Conservation (phyloP, 1,284 basidiomycete genomes). For the Sanghuangporus baumii region DNA sequence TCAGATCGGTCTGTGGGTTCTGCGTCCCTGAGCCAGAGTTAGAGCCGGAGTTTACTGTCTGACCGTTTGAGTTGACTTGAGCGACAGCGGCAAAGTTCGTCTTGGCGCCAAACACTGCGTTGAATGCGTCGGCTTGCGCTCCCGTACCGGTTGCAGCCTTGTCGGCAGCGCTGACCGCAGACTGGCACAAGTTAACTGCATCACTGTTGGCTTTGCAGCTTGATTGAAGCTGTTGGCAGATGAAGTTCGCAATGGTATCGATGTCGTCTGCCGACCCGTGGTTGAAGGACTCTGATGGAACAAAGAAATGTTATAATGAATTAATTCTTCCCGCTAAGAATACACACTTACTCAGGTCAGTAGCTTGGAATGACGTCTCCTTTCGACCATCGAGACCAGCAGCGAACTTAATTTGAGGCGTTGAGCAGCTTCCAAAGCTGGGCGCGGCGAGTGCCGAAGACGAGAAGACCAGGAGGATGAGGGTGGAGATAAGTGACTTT, state of each 20-base stretch:
- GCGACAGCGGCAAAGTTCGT: slow-evolving; percentile 16
- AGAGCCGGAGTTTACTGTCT: slow-evolving; percentile 4
- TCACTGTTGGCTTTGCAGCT: slow-evolving; percentile 18
- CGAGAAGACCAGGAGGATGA: slow-evolving; percentile 27
- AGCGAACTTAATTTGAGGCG: slow-evolving; percentile 20
- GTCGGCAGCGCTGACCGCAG: slow-evolving; percentile 18
- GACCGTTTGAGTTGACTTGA: slow-evolving; percentile 7
- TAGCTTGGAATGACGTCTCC: slow-evolving; percentile 20
- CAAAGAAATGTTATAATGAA: not conserved
- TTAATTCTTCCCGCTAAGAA: not conserved
- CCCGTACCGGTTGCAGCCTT: slow-evolving; percentile 17
- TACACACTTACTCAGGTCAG: slow-evolving; percentile 17
- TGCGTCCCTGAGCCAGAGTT: not conserved
- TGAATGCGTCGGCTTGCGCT: slow-evolving; percentile 18
- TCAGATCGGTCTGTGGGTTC: slow-evolving; percentile 1
- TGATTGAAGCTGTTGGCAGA: slow-evolving; percentile 21
- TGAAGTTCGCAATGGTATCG: slow-evolving; percentile 19
- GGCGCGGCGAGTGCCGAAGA: slow-evolving; percentile 8
- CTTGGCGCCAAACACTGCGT: slow-evolving; percentile 12
- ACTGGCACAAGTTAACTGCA: slow-evolving; percentile 12
- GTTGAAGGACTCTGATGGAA: slow-evolving; percentile 11
- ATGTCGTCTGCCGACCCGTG: slow-evolving; percentile 21
- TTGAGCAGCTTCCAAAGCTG: slow-evolving; percentile 19
- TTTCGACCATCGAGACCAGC: slow-evolving; percentile 22
- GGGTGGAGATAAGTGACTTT: slow-evolving; percentile 27